A percentile compares a stretch with the other conserved stretches of the same genome.
phyloP scores from a whole-genome alignment of 345 rosid species.

The Pistacia integerrima region DNA sequence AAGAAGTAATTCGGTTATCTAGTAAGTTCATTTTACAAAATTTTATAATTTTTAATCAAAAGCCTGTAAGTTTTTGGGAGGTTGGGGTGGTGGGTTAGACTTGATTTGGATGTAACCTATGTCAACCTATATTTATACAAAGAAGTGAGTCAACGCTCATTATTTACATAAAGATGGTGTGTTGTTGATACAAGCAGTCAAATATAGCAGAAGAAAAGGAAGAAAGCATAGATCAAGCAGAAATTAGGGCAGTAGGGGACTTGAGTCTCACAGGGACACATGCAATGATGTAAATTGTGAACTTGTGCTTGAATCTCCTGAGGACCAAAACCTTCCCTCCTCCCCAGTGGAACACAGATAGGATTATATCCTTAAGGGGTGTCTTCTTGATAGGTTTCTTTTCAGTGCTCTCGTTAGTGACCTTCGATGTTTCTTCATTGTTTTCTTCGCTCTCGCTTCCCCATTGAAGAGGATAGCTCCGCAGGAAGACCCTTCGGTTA shows the following conservation, averaged over 20 bases:
- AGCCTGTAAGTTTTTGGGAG: neutral
- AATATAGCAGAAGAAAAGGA: constrained; percentile 8
- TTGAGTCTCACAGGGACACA: constrained; percentile 36
- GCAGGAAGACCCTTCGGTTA: constrained; percentile 47
- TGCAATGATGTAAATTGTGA: constrained; percentile 37
- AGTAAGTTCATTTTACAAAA: neutral
- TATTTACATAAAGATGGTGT: constrained; percentile 12
- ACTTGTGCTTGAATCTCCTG: constrained; percentile 48
- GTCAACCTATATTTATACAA: neutral
- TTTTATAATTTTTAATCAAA: neutral
- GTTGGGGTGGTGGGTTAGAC: neutral
- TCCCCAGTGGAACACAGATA: constrained; percentile 42
- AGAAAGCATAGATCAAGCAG: constrained; percentile 24
- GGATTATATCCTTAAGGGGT: constrained; percentile 39
- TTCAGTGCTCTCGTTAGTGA: constrained; percentile 8
- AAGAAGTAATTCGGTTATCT: neutral
- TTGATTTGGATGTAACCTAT: neutral
- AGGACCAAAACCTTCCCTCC: constrained; percentile 41
- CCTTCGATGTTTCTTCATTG: constrained; percentile 17
- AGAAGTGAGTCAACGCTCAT: neutral
- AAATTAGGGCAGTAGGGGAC: constrained; percentile 31
- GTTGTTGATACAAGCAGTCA: constrained; percentile 18
- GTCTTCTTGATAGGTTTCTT: constrained; percentile 38
- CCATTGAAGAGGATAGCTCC: constrained; percentile 62
- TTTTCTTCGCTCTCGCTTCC: constrained; percentile 33